Evolutionary conservation across 2,329 filamentous ascomycete species (phyloP), one percentile per base, ranked within the genome.

Genomic region (Pseudophaeomoniella oleicola): DNA sequence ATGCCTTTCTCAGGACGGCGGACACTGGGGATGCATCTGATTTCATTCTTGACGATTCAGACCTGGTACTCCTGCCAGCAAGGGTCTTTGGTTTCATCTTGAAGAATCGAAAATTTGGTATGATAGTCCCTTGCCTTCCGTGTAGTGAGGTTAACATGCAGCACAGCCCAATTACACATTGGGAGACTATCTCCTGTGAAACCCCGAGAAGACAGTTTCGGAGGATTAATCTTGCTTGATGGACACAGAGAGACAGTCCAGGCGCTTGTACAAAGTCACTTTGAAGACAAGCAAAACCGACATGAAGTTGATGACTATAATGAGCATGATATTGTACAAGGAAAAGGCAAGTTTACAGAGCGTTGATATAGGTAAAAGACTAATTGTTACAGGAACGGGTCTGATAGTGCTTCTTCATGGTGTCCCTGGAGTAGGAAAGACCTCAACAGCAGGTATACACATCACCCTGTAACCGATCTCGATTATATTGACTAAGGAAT

Each of bases 281-380:
- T 41, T 35, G 31, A 32, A 33, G 31, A 42, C 14, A 32, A 32
- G 34, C 27, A 38, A n/a, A 12, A 13, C 13, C 35, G 30, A 9
- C n/a, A 34, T 16, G 22, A 27, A n/a, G 12, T 37, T 30, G 32
- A 37, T 29, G 32, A 34, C 19, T 15, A 34, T 9, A 18, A 18
- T 17, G 32, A 34, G 32, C 36, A 32, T 14, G 37, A 44, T 17
- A 38, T 40, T 34, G 35, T 44, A 32, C 15, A 42, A 34, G 46
- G 43, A 47, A 62, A 61, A 42, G 58, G 59, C 29, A 58, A 59
- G 36, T n/a, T n/a, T n/a, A 27, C 6, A 60, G 58, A 0, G 39
- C 59, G 0, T 42, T 56, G 5, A 45, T 44, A 40, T 35, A 44
- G n/a, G 38, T 19, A 32, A n/a, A 13, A 30, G 16, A 10, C 16